Base-by-base conservation (phyloP, 192 early-diverging fungal species). In the Lobulomyces angularis region DNA sequence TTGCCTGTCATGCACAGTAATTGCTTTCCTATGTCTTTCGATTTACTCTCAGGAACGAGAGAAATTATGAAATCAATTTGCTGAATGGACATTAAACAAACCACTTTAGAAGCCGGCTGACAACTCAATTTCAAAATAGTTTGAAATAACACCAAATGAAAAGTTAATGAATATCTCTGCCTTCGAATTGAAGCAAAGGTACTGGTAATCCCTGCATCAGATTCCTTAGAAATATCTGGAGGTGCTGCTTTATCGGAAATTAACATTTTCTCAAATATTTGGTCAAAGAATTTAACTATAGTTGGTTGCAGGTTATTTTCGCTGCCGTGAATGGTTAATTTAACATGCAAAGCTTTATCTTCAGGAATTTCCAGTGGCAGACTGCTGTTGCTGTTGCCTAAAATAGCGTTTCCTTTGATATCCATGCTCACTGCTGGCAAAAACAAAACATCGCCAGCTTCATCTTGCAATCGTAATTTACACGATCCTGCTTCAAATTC, bases 111-210 rank as follows among this genome's bases (percentile, higher is more conserved):
- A 39, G 60, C 58, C 11, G 83, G 83, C 29, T 82, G 71, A 32
- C 80, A 83, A 30, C 72, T 84, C 17, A 86, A 61, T 21, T 71
- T 72, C 27, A 86, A 53, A 44, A 64, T 78, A 6, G 80, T 84
- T 41, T 67, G 60, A 3, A 70, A 79, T 0, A 86, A 41, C 23
- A 60, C 61, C 5, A 84, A 53, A 35, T 76, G 57, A 32, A 74
- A 58, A 0, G 79, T 69, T n/a, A 36, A 59, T 32, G 11, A 59
- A 74, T 53, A 47, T 43, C 27, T 59, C 67, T 33, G 61, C 36
- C 38, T 47, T 41, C 27, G 33, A 8, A 44, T 33, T 6, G 26
- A 43, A 43, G 6, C 9, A 25, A 8, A 5, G 12, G 34, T 30
- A 29, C 27, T 26, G 18, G 31, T 35, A 16, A 37, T 22, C 16